Percentiles rank a stretch among this genome's conserved stretches.
These are phyloP conservation scores for Desmodesmus armatus DNA, from an alignment of 139 green algal genomes.

Conservation along the genomic window DNA sequence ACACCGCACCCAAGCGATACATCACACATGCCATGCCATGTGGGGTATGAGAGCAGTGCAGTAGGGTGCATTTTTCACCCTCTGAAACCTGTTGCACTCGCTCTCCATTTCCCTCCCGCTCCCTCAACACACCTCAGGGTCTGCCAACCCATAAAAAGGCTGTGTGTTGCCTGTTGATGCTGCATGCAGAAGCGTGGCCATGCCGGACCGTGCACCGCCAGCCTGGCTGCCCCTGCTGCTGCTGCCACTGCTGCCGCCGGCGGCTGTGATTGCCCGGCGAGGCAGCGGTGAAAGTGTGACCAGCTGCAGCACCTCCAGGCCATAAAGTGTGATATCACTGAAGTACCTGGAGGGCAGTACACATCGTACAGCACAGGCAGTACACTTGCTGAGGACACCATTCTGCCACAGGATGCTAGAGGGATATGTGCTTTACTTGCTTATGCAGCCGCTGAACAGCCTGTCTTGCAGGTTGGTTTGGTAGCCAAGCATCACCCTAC, in stretches of 20 bases:
- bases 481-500: background rate
- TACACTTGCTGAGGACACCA: background rate
- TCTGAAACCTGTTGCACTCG: background rate
- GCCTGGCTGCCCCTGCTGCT: background rate
- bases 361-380: background rate
- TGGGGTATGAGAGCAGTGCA: background rate
- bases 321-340: slow-evolving; percentile 61
- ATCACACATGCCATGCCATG: background rate
- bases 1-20: background rate
- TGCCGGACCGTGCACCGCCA: slow-evolving; percentile 51
- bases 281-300: slow-evolving; percentile 64
- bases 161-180: slow-evolving; percentile 50
- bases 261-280: slow-evolving; percentile 40
- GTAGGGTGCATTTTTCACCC: background rate
- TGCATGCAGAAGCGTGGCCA: slow-evolving; percentile 65
- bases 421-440: no score
- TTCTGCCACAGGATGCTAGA: background rate
- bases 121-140: slow-evolving; percentile 67
- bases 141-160: slow-evolving; percentile 50
- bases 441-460: background rate
- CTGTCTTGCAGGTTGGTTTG: background rate
- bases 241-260: slow-evolving; percentile 1
- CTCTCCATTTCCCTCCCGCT: background rate
- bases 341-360: slow-evolving; percentile 50
- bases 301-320: slow-evolving; percentile 69